phyloP scores from a whole-genome alignment of 2,329 filamentous ascomycete species.

The Claviceps humidiphila region DNA sequence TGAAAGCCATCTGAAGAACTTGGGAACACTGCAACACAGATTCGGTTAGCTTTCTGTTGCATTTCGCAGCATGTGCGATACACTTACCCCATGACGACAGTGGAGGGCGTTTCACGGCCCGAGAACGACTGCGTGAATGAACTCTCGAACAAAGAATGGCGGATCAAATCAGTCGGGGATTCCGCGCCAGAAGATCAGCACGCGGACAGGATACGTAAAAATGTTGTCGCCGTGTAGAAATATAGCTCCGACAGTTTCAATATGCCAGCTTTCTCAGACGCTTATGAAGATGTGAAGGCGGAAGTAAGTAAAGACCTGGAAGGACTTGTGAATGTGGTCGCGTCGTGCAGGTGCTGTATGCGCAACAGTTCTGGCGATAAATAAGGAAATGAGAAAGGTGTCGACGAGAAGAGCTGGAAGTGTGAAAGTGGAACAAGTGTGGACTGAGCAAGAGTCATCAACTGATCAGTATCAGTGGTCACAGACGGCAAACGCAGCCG shows the following conservation, averaged over 20 bases:
- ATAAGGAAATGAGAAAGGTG: not conserved
- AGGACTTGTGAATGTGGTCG: not conserved
- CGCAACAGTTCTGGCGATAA: not conserved
- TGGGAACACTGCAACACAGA: conserved; percentile 45
- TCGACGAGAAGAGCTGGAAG: conserved; percentile 2
- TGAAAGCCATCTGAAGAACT: conserved; percentile 98
- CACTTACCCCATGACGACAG: conserved; percentile 18
- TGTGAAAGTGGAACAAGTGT: not conserved
- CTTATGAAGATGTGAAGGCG: not conserved
- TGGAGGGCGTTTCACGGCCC: not conserved
- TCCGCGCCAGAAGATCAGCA: not conserved
- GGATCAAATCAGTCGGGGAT: too few relatives aligned
- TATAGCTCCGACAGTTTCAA: not conserved
- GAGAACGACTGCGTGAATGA: not conserved
- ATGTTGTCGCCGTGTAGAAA: not conserved
- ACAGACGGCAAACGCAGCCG: not conserved
- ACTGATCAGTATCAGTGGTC: too few relatives aligned
- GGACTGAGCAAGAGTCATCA: not conserved
- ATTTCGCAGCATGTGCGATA: not conserved
- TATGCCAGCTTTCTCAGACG: not conserved
- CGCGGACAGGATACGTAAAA: too few relatives aligned
- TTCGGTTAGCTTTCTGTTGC: not conserved
- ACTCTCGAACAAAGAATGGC: not conserved
- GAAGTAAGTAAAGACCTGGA: too few relatives aligned
- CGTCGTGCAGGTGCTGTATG: not conserved